A percentile compares a stretch with the other conserved stretches of the same genome.
These are phyloP conservation scores for Trypanosoma mega DNA, from an alignment of 208 protist species.

Conservation along the genomic window DNA sequence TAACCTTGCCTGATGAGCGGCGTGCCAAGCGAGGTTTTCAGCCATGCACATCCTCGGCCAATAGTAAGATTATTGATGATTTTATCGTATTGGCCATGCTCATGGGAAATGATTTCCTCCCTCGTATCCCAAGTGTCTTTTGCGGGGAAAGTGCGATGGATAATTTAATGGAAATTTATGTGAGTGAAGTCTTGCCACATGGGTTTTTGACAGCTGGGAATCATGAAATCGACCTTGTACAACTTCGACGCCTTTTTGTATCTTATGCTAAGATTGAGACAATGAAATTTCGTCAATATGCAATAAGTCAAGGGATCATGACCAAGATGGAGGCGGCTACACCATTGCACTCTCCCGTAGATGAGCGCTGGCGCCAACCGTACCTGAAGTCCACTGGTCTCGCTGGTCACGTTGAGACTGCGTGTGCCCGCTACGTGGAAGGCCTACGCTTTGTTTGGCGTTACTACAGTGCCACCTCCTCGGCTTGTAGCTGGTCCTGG, in stretches of 20 bases:
- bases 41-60: conserved; percentile 60
- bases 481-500: conserved; percentile 73
- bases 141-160: conserved; percentile 81
- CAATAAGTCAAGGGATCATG: conserved; percentile 33
- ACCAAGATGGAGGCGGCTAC: conserved; percentile 35
- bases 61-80: conserved; percentile 84
- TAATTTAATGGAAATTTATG: conserved; percentile 77
- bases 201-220: conserved; percentile 71
- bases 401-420: conserved; percentile 33
- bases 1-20: neutral
- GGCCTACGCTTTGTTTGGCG: conserved; percentile 79
- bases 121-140: conserved; percentile 64
- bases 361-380: conserved; percentile 45
- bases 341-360: conserved; percentile 32
- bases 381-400: conserved; percentile 54
- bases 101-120: conserved; percentile 87
- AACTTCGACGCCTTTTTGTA: conserved; percentile 62
- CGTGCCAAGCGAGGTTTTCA: conserved; percentile 32
- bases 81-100: conserved; percentile 76
- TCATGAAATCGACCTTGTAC: conserved; percentile 65
- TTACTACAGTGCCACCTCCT: conserved; percentile 69
- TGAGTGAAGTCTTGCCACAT: conserved; percentile 70
- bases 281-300: conserved; percentile 58
- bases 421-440: conserved; percentile 73
- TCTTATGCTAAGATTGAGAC: conserved; percentile 69